These are phyloP conservation scores for Stentor coeruleus DNA, from an alignment of 73 alveolate species.

Conservation along the genomic window DNA sequence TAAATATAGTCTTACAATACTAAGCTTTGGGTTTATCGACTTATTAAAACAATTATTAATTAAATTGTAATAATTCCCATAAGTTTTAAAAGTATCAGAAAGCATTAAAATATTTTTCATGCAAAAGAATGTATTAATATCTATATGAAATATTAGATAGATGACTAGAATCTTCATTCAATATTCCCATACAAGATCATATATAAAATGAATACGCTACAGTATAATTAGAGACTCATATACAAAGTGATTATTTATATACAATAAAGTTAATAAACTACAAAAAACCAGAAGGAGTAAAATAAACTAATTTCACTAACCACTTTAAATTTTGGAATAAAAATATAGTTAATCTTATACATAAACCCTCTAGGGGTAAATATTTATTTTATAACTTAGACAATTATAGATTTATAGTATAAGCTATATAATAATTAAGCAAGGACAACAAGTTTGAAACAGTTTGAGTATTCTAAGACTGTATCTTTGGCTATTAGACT, in stretches of 20 bases:
- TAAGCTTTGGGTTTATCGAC: conserved; percentile 82
- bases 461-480: neutral
- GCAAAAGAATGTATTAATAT: conserved; percentile 84
- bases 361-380: conserved; percentile 74
- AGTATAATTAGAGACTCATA: conserved; percentile 82
- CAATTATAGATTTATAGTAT: conserved; percentile 24
- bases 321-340: conserved; percentile 90
- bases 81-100: conserved; percentile 88
- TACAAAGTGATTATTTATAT: conserved; percentile 87
- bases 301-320: conserved; percentile 90
- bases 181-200: conserved; percentile 57
- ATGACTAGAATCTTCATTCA: conserved; percentile 76
- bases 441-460: no score
- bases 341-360: conserved; percentile 72
- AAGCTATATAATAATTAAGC: no score
- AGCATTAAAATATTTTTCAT: conserved; percentile 74
- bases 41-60: conserved; percentile 75
- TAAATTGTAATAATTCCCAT: conserved; percentile 92
- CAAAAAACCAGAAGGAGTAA: conserved; percentile 78
- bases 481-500: neutral
- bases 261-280: conserved; percentile 78
- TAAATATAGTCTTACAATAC: conserved; percentile 74
- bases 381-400: conserved; percentile 60
- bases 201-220: conserved; percentile 89
- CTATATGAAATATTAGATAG: conserved; percentile 95